Conservation (phyloP, 257 asterid genomes). For the Eustoma russellianum region DNA sequence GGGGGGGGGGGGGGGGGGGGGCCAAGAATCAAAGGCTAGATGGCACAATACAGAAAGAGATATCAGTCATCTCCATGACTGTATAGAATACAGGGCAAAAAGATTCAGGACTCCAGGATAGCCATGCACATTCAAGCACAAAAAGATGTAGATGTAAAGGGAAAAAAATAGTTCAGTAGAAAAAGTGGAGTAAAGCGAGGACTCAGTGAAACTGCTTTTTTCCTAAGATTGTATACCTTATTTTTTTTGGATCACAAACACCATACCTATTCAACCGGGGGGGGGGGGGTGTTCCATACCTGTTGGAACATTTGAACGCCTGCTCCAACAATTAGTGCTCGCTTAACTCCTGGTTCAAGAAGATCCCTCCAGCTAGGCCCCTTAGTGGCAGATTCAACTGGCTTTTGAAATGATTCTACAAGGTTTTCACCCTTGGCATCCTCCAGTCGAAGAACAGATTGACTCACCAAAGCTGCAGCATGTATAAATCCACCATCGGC, state of each 20-base stretch:
- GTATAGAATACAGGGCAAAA: no score
- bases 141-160: no score
- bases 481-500: conserved; percentile 51
- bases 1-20: no score
- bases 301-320: conserved; percentile 96
- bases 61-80: no score
- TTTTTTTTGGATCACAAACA: neutral
- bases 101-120: no score
- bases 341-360: conserved; percentile 88
- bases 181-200: no score
- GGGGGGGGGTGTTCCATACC: conserved; percentile 42
- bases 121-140: no score
- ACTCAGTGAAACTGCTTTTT: no score
- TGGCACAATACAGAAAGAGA: no score
- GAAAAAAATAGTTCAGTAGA: no score
- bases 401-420: conserved; percentile 38
- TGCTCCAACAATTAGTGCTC: conserved; percentile 82
- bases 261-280: neutral
- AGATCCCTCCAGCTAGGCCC: conserved; percentile 73
- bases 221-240: neutral
- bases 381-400: conserved; percentile 26
- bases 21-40: no score
- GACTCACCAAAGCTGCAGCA: conserved; percentile 93
- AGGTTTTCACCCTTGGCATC: conserved; percentile 38
- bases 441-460: conserved; percentile 56